Base-by-base conservation (phyloP, 768 basidiomycete genomes). In the Lactarius pseudohatsudake region DNA sequence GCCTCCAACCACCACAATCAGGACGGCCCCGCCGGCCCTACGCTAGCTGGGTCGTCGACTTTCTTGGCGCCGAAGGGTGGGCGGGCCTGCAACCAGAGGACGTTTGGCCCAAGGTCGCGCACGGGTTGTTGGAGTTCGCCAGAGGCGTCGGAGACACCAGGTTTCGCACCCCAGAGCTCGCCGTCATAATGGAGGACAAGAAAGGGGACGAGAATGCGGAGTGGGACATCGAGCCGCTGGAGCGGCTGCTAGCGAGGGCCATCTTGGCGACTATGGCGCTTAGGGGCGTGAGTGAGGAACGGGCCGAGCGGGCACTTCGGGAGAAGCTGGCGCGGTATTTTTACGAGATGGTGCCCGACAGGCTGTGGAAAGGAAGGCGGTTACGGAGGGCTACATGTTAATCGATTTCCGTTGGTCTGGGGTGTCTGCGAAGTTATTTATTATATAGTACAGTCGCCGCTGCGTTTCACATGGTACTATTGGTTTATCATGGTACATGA, bases 141-240 rank as follows among this genome's bases (percentile, higher is more conserved):
- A 16, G 4, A 13, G 11, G 13, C 50, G 36, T n/a, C 22, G 32
- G 18, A 34, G 26, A 47, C 22, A 34, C 36, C 10, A 26, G 8
- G 11, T 67, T 28, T 45, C 68, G 65, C 32, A 13, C 43, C 5
- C 68, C 68, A 1, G 5, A 34, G 13, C 15, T 55, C n/a, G 28
- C 22, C 34, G 36, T 41, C 15, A 47, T 69, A 11, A 4, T 59
- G 61, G 45, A 32, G 10, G 53, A 34, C 9, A 30, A 40, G 36
- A 38, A 59, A 22, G 28, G 26, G 13, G 34, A 36, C 6, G 5
- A 10, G 45, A 18, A 38, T 6, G 32, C 11, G 3, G 13, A 53
- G 43, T 70, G 70, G 64, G 68, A 69, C n/a, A 18, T 65, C 30
- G 64, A 59, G 54, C 70, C 70, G 26, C 61, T 70, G 15, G 70